These are phyloP conservation scores for Lentinus polychrous DNA, from an alignment of 1,284 basidiomycete species.

Conservation along the genomic window DNA sequence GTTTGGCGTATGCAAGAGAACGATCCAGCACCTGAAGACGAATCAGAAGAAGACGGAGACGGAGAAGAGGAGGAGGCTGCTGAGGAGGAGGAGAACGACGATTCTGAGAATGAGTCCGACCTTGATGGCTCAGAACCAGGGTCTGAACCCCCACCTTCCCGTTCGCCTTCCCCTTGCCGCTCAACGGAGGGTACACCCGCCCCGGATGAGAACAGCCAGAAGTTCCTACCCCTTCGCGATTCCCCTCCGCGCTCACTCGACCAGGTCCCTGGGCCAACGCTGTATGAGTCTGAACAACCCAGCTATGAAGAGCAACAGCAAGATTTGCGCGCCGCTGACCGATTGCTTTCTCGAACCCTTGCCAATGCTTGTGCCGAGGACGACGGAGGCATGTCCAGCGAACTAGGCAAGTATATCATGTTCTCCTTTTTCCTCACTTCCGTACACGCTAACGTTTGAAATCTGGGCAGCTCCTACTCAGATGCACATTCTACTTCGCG, in stretches of 20 bases:
- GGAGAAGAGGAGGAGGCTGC: slow-evolving; percentile 13
- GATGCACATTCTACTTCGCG: slow-evolving; percentile 62
- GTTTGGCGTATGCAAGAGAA: slow-evolving; percentile 25
- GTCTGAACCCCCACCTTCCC: slow-evolving; percentile 8
- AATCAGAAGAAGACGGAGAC: slow-evolving; percentile 18
- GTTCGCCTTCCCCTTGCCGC: slow-evolving; percentile 6
- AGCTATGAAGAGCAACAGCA: slow-evolving; percentile 39
- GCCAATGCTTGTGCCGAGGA: slow-evolving; percentile 48
- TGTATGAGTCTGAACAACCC: slow-evolving; percentile 18
- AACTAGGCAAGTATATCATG: slow-evolving; percentile 42
- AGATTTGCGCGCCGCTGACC: slow-evolving; percentile 45
- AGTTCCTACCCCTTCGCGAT: neutral
- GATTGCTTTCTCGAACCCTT: slow-evolving; percentile 55
- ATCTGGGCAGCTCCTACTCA: slow-evolving; percentile 53
- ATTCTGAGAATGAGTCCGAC: slow-evolving; percentile 1
- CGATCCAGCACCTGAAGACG: slow-evolving; percentile 14
- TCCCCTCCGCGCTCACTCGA: neutral
- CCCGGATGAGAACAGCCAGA: neutral
- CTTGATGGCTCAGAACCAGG: neutral
- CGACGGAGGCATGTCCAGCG: slow-evolving; percentile 49
- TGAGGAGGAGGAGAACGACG: neutral
- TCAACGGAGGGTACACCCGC: neutral
- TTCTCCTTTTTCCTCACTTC: neutral
- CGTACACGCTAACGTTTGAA: too few relatives aligned
- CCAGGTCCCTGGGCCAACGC: slow-evolving; percentile 4